Conservation (phyloP, 2,329 filamentous ascomycete species). For the Phyllosticta citrichinensis region DNA sequence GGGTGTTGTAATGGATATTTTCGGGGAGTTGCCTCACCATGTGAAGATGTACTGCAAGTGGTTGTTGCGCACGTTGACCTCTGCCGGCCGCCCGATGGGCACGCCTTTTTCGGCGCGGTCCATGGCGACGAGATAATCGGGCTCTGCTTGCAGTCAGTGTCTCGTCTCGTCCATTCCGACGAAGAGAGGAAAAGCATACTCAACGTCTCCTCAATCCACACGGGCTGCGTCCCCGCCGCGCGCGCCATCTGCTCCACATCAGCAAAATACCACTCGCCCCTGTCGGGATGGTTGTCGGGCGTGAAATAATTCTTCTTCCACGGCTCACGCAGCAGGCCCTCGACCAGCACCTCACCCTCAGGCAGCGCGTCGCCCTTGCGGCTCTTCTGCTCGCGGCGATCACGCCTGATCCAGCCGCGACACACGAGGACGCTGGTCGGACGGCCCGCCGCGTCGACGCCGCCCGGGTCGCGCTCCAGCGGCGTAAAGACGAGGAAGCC, state of each 20-base stretch:
- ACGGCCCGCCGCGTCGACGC: conserved; percentile 13
- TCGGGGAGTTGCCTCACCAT: conserved; percentile 53
- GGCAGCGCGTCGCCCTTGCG: conserved; percentile 54
- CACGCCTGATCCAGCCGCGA: conserved; percentile 83
- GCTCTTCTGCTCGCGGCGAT: conserved; percentile 53
- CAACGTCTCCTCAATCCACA: conserved; percentile 96
- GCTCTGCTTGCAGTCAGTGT: conserved; percentile 42
- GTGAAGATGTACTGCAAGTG: conserved; percentile 98
- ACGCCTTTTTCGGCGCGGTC: conserved; percentile 71
- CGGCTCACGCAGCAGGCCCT: conserved; percentile 77
- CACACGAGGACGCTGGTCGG: conserved; percentile 67
- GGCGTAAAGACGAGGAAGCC: conserved; percentile 90
- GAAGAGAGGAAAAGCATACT: conserved; percentile 39
- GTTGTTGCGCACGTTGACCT: conserved; percentile 92
- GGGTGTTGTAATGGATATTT: not conserved
- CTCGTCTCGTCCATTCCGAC: conserved; percentile 18
- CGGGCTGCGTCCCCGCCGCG: conserved; percentile 69
- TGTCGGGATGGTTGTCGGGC: conserved; percentile 74
- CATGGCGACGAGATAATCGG: conserved; percentile 66
- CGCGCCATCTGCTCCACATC: conserved; percentile 87
- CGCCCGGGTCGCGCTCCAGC: conserved; percentile 57
- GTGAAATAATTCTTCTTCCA: conserved; percentile 99
- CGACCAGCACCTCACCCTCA: conserved; percentile 60
- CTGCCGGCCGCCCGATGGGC: conserved; percentile 76
- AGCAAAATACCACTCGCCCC: conserved; percentile 86